Conservation (phyloP, 305 asterid species). For the Fraxinus baroniana region DNA sequence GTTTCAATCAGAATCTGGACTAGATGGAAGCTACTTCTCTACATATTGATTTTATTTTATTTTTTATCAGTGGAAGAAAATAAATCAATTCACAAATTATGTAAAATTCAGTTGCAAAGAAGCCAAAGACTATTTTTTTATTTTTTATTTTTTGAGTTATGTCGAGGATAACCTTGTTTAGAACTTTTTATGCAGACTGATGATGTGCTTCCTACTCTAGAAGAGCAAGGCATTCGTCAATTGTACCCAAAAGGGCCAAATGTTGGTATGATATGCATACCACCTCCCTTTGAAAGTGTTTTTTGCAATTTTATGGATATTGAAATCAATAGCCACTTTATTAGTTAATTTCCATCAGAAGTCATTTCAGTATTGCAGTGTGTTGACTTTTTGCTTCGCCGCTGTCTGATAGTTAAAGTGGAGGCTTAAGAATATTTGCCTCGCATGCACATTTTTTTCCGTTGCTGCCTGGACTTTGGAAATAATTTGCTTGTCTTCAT, state of each 20-base stretch:
- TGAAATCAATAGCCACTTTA: not conserved
- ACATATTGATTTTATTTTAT: too few relatives aligned
- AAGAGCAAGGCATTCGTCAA: constrained; percentile 90
- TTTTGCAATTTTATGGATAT: not conserved
- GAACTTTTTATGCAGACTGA: constrained; percentile 56
- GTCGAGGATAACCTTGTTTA: not conserved
- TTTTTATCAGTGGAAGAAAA: not conserved
- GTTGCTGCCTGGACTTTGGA: too few relatives aligned
- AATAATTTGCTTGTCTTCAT: too few relatives aligned
- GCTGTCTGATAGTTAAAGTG: too few relatives aligned
- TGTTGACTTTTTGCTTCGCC: too few relatives aligned
- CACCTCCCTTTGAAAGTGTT: not conserved
- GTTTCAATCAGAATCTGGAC: too few relatives aligned
- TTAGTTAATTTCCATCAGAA: not conserved
- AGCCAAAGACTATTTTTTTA: too few relatives aligned
- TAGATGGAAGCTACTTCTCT: too few relatives aligned
- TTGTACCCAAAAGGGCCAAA: constrained; percentile 78
- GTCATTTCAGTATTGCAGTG: too few relatives aligned
- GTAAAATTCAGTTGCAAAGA: not conserved
- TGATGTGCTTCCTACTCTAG: constrained; percentile 82
- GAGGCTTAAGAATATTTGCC: too few relatives aligned
- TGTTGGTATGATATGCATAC: constrained; percentile 41
- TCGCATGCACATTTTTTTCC: too few relatives aligned
- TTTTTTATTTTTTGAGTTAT: not conserved
- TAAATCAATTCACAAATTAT: not conserved